These are phyloP conservation scores for Hericium alpestre DNA, from an alignment of 768 basidiomycete species.

Conservation along the genomic window DNA sequence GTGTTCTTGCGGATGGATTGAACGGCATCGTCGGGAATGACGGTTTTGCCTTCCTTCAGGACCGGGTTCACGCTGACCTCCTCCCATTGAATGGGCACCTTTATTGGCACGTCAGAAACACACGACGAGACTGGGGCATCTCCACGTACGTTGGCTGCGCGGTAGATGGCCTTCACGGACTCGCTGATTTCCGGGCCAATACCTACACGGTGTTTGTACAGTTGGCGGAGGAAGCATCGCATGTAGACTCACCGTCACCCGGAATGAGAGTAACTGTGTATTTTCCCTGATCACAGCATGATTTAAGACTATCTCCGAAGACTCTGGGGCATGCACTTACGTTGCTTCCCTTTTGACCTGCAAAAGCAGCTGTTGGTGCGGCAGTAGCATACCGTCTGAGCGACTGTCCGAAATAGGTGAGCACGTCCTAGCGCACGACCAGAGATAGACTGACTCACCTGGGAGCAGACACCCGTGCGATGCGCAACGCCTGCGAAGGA, in stretches of 20 bases:
- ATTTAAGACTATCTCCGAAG: neutral
- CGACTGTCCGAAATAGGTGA: conserved; percentile 26
- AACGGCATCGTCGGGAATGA: conserved; percentile 89
- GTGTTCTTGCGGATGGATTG: conserved; percentile 92
- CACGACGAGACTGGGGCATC: neutral
- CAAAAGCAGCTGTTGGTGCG: conserved; percentile 80
- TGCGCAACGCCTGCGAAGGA: conserved; percentile 46
- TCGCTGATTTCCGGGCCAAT: conserved; percentile 98
- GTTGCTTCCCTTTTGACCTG: conserved; percentile 79
- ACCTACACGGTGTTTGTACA: conserved; percentile 35
- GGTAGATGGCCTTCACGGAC: conserved; percentile 89
- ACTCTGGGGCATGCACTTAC: conserved; percentile 37
- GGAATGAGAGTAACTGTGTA: conserved; percentile 94
- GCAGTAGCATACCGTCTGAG: conserved; percentile 59
- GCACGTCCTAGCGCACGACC: neutral
- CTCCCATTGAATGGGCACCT: conserved; percentile 99
- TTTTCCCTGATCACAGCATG: conserved; percentile 57
- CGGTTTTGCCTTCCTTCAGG: conserved; percentile 90
- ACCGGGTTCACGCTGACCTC: conserved; percentile 95
- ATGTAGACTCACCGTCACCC: conserved; percentile 66
- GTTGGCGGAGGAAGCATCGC: conserved; percentile 7
- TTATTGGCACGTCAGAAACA: neutral
- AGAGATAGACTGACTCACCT: conserved; percentile 27
- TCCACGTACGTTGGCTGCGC: conserved; percentile 62
- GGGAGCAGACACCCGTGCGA: conserved; percentile 36